Evolutionary conservation across 768 basidiomycete species (phyloP).

Genomic region (Tylopilus intermedius): DNA sequence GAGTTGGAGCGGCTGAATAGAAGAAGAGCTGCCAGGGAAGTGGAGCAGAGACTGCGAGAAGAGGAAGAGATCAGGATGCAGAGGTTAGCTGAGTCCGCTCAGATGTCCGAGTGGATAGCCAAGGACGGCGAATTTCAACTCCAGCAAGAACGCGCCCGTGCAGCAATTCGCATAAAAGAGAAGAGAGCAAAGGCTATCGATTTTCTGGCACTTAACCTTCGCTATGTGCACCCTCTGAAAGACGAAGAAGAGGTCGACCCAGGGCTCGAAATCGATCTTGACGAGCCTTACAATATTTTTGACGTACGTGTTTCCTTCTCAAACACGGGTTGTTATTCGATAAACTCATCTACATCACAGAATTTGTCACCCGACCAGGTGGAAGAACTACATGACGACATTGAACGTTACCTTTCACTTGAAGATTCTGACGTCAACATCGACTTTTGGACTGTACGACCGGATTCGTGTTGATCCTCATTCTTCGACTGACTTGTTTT

Average conservation of each 20-base stretch:
- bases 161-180: constrained; percentile 91
- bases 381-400: constrained; percentile 91
- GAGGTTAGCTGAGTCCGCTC: constrained; percentile 86
- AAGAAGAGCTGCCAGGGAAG: constrained; percentile 88
- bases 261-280: constrained; percentile 94
- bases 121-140: constrained; percentile 97
- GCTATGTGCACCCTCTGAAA: constrained; percentile 76
- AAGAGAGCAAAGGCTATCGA: constrained; percentile 98
- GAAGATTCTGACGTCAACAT: constrained; percentile 82
- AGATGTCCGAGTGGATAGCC: constrained; percentile 97
- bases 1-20: constrained; percentile 89
- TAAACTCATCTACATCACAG: constrained; percentile 35
- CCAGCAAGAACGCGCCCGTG: constrained; percentile 86
- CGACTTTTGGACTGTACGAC: constrained; percentile 92
- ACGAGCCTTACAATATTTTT: constrained; percentile 97
- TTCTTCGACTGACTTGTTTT: constrained; percentile 1
- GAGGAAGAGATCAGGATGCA: constrained; percentile 90
- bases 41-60: constrained; percentile 80
- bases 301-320: constrained; percentile 53
- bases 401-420: constrained; percentile 83
- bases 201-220: constrained; percentile 91
- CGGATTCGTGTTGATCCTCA: not conserved
- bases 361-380: constrained; percentile 84
- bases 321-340: not conserved
- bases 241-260: constrained; percentile 79